Percentiles rank a stretch among this genome's conserved stretches.
These are phyloP conservation scores for Neofusicoccum ribis DNA, from an alignment of 2,329 filamentous ascomycete species.

Conservation along the genomic window DNA sequence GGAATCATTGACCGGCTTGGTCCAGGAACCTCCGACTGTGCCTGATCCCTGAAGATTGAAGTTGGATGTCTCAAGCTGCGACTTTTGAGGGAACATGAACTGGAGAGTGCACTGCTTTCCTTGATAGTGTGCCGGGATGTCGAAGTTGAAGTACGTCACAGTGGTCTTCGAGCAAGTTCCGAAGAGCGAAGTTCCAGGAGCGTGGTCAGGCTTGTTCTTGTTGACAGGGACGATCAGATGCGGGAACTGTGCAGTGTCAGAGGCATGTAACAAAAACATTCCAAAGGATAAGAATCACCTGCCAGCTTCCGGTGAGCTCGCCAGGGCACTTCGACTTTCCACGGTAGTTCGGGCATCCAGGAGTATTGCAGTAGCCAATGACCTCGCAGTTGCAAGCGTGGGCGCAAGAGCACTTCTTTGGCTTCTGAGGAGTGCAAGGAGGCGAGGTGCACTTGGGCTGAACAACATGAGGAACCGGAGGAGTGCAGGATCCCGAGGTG, in stretches of 20 bases:
- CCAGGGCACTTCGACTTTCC: not conserved
- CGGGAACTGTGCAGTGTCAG: constrained; percentile 28
- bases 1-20: constrained; percentile 23
- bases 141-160: constrained; percentile 49
- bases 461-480: no score
- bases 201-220: constrained; percentile 36
- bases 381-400: no score
- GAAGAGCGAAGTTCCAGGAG: constrained; percentile 42
- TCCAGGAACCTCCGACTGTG: constrained; percentile 33
- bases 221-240: constrained; percentile 41
- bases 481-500: not conserved
- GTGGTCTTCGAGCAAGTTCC: constrained; percentile 41
- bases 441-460: not conserved
- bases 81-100: constrained; percentile 46
- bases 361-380: no score
- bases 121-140: constrained; percentile 41
- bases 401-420: no score
- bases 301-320: not conserved
- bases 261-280: not conserved
- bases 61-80: constrained; percentile 36
- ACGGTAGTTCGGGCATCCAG: no score
- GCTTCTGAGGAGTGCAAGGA: not conserved
- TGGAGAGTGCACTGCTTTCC: constrained; percentile 50
- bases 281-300: not conserved
- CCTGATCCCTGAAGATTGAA: constrained; percentile 42